phyloP scores from a whole-genome alignment of 2,329 filamentous ascomycete species.

The Leptosphaerulina australis region DNA sequence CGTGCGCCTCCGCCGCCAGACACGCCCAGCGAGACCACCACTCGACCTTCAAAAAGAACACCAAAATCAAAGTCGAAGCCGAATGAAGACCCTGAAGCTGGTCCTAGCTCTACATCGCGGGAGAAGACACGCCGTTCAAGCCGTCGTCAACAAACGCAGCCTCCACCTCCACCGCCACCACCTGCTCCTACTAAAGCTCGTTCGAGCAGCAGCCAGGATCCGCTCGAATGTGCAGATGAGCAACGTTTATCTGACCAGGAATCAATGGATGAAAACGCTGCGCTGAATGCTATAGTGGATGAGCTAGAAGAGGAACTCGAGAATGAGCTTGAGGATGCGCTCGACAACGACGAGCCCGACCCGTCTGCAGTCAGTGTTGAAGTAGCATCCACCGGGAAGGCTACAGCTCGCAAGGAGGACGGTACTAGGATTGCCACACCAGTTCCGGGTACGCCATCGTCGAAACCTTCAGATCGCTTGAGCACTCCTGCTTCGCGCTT shows the following conservation, averaged over 20 bases:
- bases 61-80: conserved; percentile 40
- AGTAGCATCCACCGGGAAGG: conserved; percentile 81
- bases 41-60: conserved; percentile 38
- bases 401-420: conserved; percentile 90
- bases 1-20: conserved; percentile 46
- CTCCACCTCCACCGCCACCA: conserved; percentile 60
- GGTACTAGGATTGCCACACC: conserved; percentile 86
- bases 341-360: conserved; percentile 65
- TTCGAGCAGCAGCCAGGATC: conserved; percentile 54
- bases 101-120: conserved; percentile 54
- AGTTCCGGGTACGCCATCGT: conserved; percentile 59
- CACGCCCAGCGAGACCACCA: conserved; percentile 43
- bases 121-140: conserved; percentile 71
- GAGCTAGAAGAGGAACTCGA: conserved; percentile 83
- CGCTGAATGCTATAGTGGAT: conserved; percentile 86
- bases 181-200: conserved; percentile 55
- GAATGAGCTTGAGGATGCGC: conserved; percentile 49
- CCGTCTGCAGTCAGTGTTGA: conserved; percentile 91
- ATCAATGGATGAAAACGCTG: conserved; percentile 66
- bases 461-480: conserved; percentile 40
- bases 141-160: conserved; percentile 59
- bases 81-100: conserved; percentile 55
- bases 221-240: conserved; percentile 92
- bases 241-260: conserved; percentile 78
- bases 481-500: conserved; percentile 39